phyloP scores from a whole-genome alignment of 345 rosid genomes.

The Adansonia digitata region DNA sequence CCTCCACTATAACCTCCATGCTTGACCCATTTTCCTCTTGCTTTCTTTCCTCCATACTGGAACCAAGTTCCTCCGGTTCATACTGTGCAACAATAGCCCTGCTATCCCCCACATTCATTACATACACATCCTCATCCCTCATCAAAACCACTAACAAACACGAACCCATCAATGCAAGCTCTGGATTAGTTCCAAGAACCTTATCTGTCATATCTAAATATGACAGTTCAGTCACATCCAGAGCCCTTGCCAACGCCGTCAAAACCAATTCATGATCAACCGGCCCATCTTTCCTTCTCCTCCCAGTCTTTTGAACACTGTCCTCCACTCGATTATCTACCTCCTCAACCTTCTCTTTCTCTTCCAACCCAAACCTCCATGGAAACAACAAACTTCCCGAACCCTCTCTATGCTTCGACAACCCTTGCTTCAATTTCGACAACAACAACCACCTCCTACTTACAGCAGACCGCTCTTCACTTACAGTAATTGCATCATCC shows the following conservation, averaged over 20 bases:
- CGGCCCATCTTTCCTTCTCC: conserved; percentile 71
- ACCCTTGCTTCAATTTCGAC: conserved; percentile 84
- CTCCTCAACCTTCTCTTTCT: conserved; percentile 47
- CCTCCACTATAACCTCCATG: conserved; percentile 48
- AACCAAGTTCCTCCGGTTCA: conserved; percentile 45
- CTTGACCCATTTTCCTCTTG: conserved; percentile 28
- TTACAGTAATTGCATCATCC: conserved; percentile 70
- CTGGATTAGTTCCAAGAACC: conserved; percentile 79
- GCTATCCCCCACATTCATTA: conserved; percentile 98
- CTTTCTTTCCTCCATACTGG: conserved; percentile 26
- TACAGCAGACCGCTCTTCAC: conserved; percentile 56
- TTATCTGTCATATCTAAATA: conserved; percentile 92
- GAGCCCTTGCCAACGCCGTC: conserved; percentile 76
- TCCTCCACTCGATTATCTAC: conserved; percentile 55
- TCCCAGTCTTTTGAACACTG: conserved; percentile 40
- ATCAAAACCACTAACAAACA: conserved; percentile 85
- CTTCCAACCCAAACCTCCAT: conserved; percentile 76
- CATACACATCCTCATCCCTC: conserved; percentile 96
- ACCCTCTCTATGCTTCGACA: conserved; percentile 61
- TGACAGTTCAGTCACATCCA: conserved; percentile 73
- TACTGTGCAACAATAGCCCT: conserved; percentile 89
- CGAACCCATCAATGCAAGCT: conserved; percentile 96
- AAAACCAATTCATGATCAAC: conserved; percentile 76
- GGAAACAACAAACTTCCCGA: conserved; percentile 58
- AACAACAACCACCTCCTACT: conserved; percentile 77